Conservation (phyloP, 2,329 filamentous ascomycete species). For the Penicillium sp. region DNA sequence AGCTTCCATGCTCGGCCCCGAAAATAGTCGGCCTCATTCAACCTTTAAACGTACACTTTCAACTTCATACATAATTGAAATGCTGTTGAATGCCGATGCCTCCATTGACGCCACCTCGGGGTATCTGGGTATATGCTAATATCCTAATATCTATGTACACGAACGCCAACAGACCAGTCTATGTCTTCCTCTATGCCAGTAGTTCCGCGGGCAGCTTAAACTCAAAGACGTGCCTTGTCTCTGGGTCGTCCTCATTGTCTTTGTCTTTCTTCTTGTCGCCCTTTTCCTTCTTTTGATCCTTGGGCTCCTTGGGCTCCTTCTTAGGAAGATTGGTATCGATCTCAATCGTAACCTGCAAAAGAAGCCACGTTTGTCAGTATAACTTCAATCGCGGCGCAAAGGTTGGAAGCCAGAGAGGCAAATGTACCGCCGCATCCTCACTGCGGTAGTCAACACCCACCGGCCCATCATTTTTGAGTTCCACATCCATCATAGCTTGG, state of each 20-base stretch:
- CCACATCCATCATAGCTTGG: slow-evolving; percentile 98
- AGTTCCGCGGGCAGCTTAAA: slow-evolving; percentile 34
- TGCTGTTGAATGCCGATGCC: neutral
- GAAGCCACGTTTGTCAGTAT: slow-evolving; percentile 9
- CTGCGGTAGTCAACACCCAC: slow-evolving; percentile 65
- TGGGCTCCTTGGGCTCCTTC: slow-evolving; percentile 34
- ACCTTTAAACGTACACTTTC: neutral
- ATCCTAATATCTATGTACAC: slow-evolving; percentile 8
- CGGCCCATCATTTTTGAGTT: slow-evolving; percentile 82
- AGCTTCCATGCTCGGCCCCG: slow-evolving; percentile 42
- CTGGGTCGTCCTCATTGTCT: slow-evolving; percentile 9
- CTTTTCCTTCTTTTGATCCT: slow-evolving; percentile 14
- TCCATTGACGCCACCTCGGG: slow-evolving; percentile 6
- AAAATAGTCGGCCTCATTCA: slow-evolving; percentile 8
- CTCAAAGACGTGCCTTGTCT: slow-evolving; percentile 25
- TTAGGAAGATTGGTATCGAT: slow-evolving; percentile 52
- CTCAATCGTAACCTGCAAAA: slow-evolving; percentile 49
- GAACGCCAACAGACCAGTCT: slow-evolving; percentile 13
- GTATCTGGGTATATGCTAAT: slow-evolving; percentile 11
- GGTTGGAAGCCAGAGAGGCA: slow-evolving; percentile 33
- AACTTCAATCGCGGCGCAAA: slow-evolving; percentile 18
- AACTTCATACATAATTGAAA: neutral
- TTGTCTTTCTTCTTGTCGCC: slow-evolving; percentile 17
- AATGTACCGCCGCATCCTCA: slow-evolving; percentile 60
- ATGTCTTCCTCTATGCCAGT: slow-evolving; percentile 18